These are phyloP conservation scores for Allodekkera sacchari DNA, from an alignment of 805 yeast genomes.

Conservation along the genomic window DNA sequence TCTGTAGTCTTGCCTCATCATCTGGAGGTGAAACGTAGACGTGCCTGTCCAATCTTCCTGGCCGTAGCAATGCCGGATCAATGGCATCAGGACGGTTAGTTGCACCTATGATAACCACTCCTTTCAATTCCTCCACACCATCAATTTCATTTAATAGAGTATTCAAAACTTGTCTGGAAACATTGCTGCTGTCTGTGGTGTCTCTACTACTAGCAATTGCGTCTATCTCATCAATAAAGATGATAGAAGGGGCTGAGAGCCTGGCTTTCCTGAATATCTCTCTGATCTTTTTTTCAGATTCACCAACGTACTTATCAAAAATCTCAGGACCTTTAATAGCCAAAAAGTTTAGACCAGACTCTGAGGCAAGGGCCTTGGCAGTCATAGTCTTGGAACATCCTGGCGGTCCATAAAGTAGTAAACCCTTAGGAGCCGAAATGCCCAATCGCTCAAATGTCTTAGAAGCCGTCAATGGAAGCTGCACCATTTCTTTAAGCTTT, in stretches of 20 bases:
- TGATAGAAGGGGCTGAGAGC: constrained; percentile 88
- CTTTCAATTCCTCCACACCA: constrained; percentile 91
- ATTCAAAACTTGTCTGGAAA: constrained; percentile 79
- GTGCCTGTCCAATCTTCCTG: constrained; percentile 92
- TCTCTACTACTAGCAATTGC: constrained; percentile 80
- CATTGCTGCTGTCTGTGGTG: constrained; percentile 49
- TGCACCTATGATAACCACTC: constrained; percentile 92
- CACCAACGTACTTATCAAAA: constrained; percentile 92
- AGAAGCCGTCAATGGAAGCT: constrained; percentile 78
- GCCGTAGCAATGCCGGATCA: constrained; percentile 88
- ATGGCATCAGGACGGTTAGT: constrained; percentile 92
- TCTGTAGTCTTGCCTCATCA: constrained; percentile 66
- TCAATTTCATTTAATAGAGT: constrained; percentile 91
- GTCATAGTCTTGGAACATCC: constrained; percentile 95
- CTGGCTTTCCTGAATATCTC: constrained; percentile 91
- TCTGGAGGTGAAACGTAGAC: constrained; percentile 93
- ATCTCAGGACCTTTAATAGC: constrained; percentile 97
- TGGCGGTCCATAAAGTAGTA: constrained; percentile 92
- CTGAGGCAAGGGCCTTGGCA: constrained; percentile 93
- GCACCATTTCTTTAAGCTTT: constrained; percentile 83
- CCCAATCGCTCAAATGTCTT: constrained; percentile 73
- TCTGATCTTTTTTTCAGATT: constrained; percentile 86
- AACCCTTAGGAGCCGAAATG: constrained; percentile 86
- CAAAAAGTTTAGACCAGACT: constrained; percentile 84
- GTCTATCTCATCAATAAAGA: constrained; percentile 95